phyloP scores from a whole-genome alignment of 1,284 basidiomycete genomes.

The Afroboletus lepidellus region DNA sequence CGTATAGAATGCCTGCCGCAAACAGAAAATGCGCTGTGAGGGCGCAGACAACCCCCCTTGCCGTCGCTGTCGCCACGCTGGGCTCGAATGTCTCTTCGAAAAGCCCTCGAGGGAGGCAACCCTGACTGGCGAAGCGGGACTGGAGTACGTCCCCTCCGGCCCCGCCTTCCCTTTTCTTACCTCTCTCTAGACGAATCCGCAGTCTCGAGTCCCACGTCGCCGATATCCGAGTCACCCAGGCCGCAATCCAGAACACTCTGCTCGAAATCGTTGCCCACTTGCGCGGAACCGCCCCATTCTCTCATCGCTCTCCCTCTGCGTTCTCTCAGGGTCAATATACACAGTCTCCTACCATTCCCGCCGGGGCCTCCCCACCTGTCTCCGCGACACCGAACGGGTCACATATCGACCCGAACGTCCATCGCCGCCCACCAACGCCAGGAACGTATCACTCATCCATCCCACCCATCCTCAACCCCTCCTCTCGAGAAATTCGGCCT shows the following conservation, averaged over 20 bases:
- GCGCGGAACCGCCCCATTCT: constrained; percentile 47
- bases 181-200: constrained; percentile 69
- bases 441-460: constrained; percentile 26
- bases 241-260: constrained; percentile 72
- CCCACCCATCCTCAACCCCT: constrained; percentile 26
- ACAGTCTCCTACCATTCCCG: constrained; percentile 61
- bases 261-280: constrained; percentile 72
- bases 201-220: constrained; percentile 81
- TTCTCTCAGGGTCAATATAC: constrained; percentile 53
- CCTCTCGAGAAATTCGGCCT: constrained; percentile 27
- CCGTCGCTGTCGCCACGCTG: constrained; percentile 81
- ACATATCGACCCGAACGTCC: constrained; percentile 27
- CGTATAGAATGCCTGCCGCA: constrained; percentile 74
- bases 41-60: constrained; percentile 91
- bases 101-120: constrained; percentile 83
- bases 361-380: constrained; percentile 56
- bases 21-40: constrained; percentile 88
- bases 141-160: constrained; percentile 63
- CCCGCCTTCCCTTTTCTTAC: constrained; percentile 12
- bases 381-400: constrained; percentile 45
- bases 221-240: constrained; percentile 69
- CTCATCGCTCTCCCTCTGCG: constrained; percentile 59
- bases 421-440: constrained; percentile 29
- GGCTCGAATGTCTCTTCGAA: constrained; percentile 86
- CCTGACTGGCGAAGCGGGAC: constrained; percentile 80